A percentile compares a stretch with the other conserved stretches of the same genome.
Evolutionary conservation across 352 stramenopile species (phyloP).

Genomic region (Phytophthora fragariaefolia): DNA sequence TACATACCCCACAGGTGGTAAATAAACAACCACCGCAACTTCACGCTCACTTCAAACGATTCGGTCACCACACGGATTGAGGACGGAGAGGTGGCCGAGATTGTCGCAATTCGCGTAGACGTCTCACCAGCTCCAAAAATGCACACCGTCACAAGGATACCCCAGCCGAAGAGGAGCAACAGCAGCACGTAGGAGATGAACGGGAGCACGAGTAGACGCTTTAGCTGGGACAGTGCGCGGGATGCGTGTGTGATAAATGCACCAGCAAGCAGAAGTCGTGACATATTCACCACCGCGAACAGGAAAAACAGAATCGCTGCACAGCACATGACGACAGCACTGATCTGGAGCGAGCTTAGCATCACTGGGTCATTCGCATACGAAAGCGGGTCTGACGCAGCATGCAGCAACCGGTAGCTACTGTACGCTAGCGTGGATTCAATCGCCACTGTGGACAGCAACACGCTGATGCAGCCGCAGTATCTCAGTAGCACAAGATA

Average conservation of each 20-base stretch:
- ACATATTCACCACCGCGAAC: constrained; percentile 68
- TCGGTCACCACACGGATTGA: constrained; percentile 69
- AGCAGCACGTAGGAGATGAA: constrained; percentile 75
- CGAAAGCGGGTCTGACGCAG: constrained; percentile 52
- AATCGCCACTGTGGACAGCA: constrained; percentile 70
- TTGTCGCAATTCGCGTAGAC: constrained; percentile 63
- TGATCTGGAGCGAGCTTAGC: constrained; percentile 74
- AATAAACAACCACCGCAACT: constrained; percentile 79
- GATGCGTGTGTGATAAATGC: constrained; percentile 84
- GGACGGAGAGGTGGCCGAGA: constrained; percentile 50
- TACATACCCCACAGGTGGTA: constrained; percentile 84
- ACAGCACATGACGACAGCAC: constrained; percentile 60
- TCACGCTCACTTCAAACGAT: constrained; percentile 68
- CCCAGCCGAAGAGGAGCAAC: constrained; percentile 75
- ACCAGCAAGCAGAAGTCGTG: constrained; percentile 66
- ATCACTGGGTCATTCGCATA: constrained; percentile 72
- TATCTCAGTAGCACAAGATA: constrained; percentile 78
- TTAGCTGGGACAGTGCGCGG: constrained; percentile 66
- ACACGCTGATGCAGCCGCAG: constrained; percentile 75
- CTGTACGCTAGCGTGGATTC: constrained; percentile 68
- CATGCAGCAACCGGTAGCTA: constrained; percentile 63
- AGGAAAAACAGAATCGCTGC: constrained; percentile 72
- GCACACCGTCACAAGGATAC: constrained; percentile 74
- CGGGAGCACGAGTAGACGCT: constrained; percentile 69
- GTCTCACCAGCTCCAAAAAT: constrained; percentile 76